Base-by-base conservation (phyloP, 148 eudicot species). In the Nepenthes gracilis region DNA sequence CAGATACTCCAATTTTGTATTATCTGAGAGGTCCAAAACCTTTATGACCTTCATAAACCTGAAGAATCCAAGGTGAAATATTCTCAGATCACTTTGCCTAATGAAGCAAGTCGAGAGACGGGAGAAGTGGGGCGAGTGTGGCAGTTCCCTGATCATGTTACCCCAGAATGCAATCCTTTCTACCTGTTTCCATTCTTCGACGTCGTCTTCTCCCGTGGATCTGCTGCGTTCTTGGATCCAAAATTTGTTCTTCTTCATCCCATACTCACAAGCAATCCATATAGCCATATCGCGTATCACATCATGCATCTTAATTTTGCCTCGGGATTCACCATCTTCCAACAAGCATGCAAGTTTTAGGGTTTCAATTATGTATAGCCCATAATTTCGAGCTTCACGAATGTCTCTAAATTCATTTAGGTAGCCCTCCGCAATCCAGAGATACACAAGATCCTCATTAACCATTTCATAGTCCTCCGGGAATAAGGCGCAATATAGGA, bases 271-370 rank as follows among this genome's bases (percentile, higher is more conserved):
- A 32, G 50, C 52, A 3, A 69, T 63, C 72, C 72, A 63, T 12
- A 69, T 13, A 62, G 67, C 72, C 67, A 63, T 69, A 58, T 69
- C 67, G 15, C 67, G 48, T 1, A 69, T 48, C 33, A 69, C 62
- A 57, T 58, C 72, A 63, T 69, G 72, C 72, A 69, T 56, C 43
- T 49, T 57, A 34, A 69, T 13, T 12, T 14, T 33, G 2, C 14
- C 62, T 32, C 35, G 61, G 12, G 49, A 37, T 12, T 56, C 43
- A n/a, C 33, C 55, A 1, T 36, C 34, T 56, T 63, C 72, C 33
- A 69, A 33, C 32, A 69, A 57, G 49, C 72, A 69, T 9, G 58
- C 72, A 32, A 23, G 65, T 33, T 50, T 69, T 37, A 69, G 33
- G 32, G 47, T 57, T 56, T 58, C 62, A 14, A 69, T 62, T 4